Evolutionary conservation across 306 rosid genomes (phyloP), one percentile per base, ranked within the genome.

Genomic region (Rosa multiflora): DNA sequence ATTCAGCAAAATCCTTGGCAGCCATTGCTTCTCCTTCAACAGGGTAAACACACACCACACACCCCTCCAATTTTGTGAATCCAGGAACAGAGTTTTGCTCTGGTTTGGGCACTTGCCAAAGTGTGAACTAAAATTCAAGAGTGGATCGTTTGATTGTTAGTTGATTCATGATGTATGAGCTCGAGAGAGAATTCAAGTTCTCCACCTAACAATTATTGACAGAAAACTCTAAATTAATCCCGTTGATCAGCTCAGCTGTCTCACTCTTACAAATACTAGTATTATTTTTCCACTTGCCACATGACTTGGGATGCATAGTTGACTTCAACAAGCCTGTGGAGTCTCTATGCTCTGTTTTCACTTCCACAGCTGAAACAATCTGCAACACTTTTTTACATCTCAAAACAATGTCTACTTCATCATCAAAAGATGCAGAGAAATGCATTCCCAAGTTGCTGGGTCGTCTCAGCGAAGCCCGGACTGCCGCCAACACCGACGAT

Each of bases 401-500:
- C 15, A 10, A 6, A 59, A 29, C 40, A 63, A 63, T 63, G 68
- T 63, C 68, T 11, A 63, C 68, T 13, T 75, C 78, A 56, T 20
- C 69, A 26, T 42, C 78, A 4, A 59, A 5, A 62, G 48, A 75
- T 13, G n/a, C 56, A 44, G 43, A 75, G 56, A 42, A 74, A 10
- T 61, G 29, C 58, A 47, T 76, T 4, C 72, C 47, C n/a, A 76
- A 29, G 72, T 43, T 76, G 61, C 59, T 76, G 47, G 59, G 29
- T 32, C 72, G 46, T 62, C 58, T 76, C 44, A 18, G 1, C 17
- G 29, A 61, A 76, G 72, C 72, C 32, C 43, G 37, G 20, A 14
- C 8, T 1, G 58, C 0, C 0, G 32, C 70, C 56, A 59, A 59
- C 3, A 17, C 67, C 3, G 10, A 55, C n/a, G 37, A 11, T 5